Percentiles rank a stretch among this genome's conserved stretches.
Evolutionary conservation across 331 rosid species (phyloP).

Genomic region (Pyracantha coccinea): DNA sequence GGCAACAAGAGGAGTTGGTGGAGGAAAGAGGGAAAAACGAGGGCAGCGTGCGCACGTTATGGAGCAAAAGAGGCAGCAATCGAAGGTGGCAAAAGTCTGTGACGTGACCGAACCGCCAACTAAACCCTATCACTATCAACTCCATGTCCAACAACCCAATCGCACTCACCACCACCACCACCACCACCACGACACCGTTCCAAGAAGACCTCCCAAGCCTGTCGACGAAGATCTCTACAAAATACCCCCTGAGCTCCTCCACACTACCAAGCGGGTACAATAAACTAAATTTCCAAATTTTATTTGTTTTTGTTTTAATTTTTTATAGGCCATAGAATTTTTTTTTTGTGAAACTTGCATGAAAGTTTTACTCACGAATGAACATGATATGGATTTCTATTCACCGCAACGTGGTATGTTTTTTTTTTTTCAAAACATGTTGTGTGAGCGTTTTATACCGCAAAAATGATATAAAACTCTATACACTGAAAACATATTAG

Average conservation of each 20-base stretch:
- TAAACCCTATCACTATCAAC: conserved; percentile 3
- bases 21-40: conserved; percentile 38
- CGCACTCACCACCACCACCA: background rate
- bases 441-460: background rate
- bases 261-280: conserved; percentile 53
- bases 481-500: background rate
- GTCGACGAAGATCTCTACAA: conserved; percentile 91
- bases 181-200: conserved; percentile 10
- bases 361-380: background rate
- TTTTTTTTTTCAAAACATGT: no score
- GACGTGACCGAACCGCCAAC: conserved; percentile 49
- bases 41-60: conserved; percentile 14
- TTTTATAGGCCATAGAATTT: no score
- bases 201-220: conserved; percentile 37
- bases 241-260: conserved; percentile 79
- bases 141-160: background rate
- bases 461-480: no score
- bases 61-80: conserved; percentile 37
- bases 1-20: conserved; percentile 13
- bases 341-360: background rate
- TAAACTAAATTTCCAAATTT: background rate
- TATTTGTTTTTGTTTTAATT: no score
- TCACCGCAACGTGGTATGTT: background rate
- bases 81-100: conserved; percentile 17
- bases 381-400: background rate